Base-by-base conservation (phyloP, 2,329 filamentous ascomycete genomes). In the Apiospora malaysiana region DNA sequence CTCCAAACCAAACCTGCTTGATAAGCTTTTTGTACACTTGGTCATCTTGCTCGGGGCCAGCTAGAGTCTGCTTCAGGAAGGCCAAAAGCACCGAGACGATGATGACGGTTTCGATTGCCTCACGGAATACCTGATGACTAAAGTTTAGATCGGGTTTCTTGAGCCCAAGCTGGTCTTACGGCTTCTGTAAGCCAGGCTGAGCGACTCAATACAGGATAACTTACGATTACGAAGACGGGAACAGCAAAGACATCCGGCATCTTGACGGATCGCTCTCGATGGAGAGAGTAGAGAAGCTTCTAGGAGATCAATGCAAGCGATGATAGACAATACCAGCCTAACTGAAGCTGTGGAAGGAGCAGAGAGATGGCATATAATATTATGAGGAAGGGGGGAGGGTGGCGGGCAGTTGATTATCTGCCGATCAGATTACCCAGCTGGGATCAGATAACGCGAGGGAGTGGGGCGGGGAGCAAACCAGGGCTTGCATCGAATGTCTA, bases 41-140 rank as follows among this genome's bases (percentile, higher is more conserved):
- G 6, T 82, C 82, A 83, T 94, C 91, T 71, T 86, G 82, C 70
- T 90, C 85, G 12, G 91, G 89, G 0, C 89, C 89, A 72, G 85
- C 85, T 47, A 97, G 87, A 3, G 92, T 93, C 80, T 96, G 93
- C 81, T 95, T 96, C 71, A 97, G 84, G 79, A 96, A 97, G 27
- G 94, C 90, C 51, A 97, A 88, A 45, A 97, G 85, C n/a, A 97
- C 92, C 0, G 94, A 95, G 73, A 97, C 90, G 76, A 97, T 93
- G 78, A 97, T 94, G 77, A 89, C 91, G 0, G 92, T 93, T 84
- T 97, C 94, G 66, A 97, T 85, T 56, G 90, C 90, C 83, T 97
- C 94, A 78, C 94, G 91, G 80, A 97, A 96, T 82, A 51, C 56
- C 56, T 63, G 56, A 5, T n/a, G 18, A 40, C 32, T 14, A 14